phyloP scores from a whole-genome alignment of 2,329 filamentous ascomycete species.

The Fusarium vanettenii region DNA sequence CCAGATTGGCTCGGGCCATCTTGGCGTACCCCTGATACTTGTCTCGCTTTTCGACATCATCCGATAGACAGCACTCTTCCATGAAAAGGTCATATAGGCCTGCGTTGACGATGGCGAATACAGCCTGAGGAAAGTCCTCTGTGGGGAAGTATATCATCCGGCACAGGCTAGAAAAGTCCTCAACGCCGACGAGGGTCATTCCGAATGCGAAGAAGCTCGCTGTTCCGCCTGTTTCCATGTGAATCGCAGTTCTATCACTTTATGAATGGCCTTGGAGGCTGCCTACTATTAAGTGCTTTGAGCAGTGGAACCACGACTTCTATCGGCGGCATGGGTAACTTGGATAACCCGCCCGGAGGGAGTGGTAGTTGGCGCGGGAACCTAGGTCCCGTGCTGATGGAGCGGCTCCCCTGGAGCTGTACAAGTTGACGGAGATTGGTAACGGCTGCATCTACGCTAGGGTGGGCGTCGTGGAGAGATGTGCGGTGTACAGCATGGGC shows the following conservation, averaged over 20 bases:
- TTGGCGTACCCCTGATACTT: constrained; percentile 52
- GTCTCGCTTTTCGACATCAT: constrained; percentile 43
- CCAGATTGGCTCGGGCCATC: constrained; percentile 60
- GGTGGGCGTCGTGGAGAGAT: constrained; percentile 54
- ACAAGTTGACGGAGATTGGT: constrained; percentile 64
- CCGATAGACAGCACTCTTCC: constrained; percentile 53
- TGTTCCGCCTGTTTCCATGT: background rate
- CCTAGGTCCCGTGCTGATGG: constrained; percentile 53
- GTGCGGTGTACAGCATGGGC: constrained; percentile 61
- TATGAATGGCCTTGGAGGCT: background rate
- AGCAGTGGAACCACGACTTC: constrained; percentile 59
- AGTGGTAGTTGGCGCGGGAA: constrained; percentile 58
- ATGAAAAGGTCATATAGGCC: constrained; percentile 61
- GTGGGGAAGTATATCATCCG: constrained; percentile 61
- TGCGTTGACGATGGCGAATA: constrained; percentile 61
- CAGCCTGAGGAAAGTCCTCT: constrained; percentile 60
- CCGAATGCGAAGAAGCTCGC: background rate
- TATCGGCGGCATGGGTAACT: constrained; percentile 64
- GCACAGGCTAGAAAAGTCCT: constrained; percentile 61
- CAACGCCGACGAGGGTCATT: constrained; percentile 51
- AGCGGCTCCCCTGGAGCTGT: constrained; percentile 57
- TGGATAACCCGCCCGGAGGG: constrained; percentile 58
- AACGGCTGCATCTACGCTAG: background rate
- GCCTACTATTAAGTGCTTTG: constrained; percentile 58
- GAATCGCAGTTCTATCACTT: background rate